A percentile compares a stretch with the other conserved stretches of the same genome.
Evolutionary conservation across 23 red algal species (phyloP).

Genomic region (Chondrus crispus): DNA sequence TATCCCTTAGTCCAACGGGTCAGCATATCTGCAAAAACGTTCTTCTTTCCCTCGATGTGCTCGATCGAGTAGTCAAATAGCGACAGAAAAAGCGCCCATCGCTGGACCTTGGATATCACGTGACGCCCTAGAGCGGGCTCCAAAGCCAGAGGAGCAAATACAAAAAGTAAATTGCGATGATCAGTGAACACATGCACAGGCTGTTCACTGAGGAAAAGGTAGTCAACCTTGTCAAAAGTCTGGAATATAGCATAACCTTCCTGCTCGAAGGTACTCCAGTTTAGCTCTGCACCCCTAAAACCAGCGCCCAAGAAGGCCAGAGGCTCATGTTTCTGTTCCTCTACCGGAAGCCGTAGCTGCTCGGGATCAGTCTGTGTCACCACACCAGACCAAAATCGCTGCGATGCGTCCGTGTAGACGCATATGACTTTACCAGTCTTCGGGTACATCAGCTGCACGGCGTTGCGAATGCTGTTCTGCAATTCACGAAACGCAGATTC

Average conservation of each 20-base stretch:
- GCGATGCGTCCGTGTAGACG: not conserved
- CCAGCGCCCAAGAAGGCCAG: not conserved
- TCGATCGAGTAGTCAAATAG: slow-evolving; percentile 1
- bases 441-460: not conserved
- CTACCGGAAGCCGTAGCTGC: not conserved
- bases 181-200: slow-evolving; percentile 10
- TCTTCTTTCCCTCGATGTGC: not conserved
- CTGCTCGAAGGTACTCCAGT: slow-evolving; percentile 11
- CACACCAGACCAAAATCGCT: not conserved
- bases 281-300: not conserved
- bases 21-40: not conserved
- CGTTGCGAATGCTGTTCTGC: slow-evolving; percentile 1
- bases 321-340: slow-evolving; percentile 1
- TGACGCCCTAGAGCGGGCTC: not conserved
- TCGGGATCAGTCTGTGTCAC: not conserved
- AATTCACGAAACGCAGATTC: not conserved
- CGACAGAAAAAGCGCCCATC: slow-evolving; percentile 14
- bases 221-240: slow-evolving; percentile 25
- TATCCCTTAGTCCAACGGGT: not conserved
- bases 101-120: not conserved
- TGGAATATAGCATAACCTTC: not conserved
- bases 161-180: slow-evolving; percentile 2
- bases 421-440: not conserved
- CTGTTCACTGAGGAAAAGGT: not conserved
- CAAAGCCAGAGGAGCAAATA: not conserved